Base-by-base conservation (phyloP, 1,284 basidiomycete species). In the Phaffia rhodozyma region DNA sequence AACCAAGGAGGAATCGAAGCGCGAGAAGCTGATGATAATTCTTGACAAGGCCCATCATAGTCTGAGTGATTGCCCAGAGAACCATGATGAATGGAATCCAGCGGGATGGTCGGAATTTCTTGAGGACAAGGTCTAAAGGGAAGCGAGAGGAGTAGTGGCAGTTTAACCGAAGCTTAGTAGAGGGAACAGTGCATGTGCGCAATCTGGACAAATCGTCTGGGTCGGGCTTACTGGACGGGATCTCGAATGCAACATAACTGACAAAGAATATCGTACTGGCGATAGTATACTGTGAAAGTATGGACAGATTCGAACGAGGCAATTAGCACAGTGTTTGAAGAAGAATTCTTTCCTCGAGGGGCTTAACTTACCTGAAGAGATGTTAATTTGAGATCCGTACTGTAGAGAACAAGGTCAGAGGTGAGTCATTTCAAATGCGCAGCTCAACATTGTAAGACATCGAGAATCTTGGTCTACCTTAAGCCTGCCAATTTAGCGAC, bases 221-320 rank as follows among this genome's bases (percentile, higher is more conserved):
- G 38, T 43, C 13, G 38, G 13, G 13, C 38, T 29, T 34, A 54
- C 58, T 75, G 54, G 72, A 74, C 0, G 75, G 75, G 18, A 78
- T 72, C 66, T 79, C 78, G 54, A 78, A 74, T 18, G 74, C 71
- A 60, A 76, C 76, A 62, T 77, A 78, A 43, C 72, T 69, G 5
- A 66, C 69, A 54, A 72, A 74, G 23, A 64, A 61, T 21, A 55
- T 65, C 72, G 74, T 74, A 0, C 73, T 74, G 2, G 71, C 72
- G 34, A 70, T 75, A 49, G 71, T 73, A 68, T 75, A 79, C 61
- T 78, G 67, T 34, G 25, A 47, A 43, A 16, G 38, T 16, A 43
- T 43, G 38, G 16, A 43, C 13, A 43, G 38, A 16, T 43, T 16
- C 38, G 13, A 11, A 16, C 1, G 20, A 43, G n/a, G 25, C 1